phyloP scores from a whole-genome alignment of 805 yeast genomes.

The Priceomyces haplophilus region DNA sequence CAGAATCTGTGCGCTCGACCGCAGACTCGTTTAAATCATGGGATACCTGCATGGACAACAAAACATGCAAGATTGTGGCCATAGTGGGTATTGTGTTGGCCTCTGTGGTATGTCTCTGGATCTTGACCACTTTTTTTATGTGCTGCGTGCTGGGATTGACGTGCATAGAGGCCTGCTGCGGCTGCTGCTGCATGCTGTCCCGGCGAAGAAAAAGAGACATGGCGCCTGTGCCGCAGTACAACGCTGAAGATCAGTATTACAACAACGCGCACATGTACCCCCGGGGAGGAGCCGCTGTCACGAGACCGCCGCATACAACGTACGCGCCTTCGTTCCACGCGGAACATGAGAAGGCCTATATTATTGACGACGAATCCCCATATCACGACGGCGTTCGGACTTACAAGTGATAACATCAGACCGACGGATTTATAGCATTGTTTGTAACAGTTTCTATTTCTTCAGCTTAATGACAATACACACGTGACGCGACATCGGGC shows the following conservation, averaged over 20 bases:
- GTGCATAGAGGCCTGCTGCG: slow-evolving; percentile 45
- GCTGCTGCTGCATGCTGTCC: slow-evolving; percentile 42
- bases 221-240: slow-evolving; percentile 10
- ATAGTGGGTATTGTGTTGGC: slow-evolving; percentile 70
- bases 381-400: slow-evolving; percentile 3
- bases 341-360: neutral
- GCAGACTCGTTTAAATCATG: slow-evolving; percentile 60
- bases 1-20: slow-evolving; percentile 24
- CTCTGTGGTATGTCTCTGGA: slow-evolving; percentile 51
- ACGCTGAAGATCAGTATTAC: slow-evolving; percentile 36
- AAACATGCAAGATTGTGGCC: slow-evolving; percentile 70
- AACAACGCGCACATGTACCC: slow-evolving; percentile 34
- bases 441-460: neutral
- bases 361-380: slow-evolving; percentile 5
- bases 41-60: slow-evolving; percentile 80
- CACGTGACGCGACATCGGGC: no score
- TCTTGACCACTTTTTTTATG: slow-evolving; percentile 51
- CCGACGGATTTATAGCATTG: neutral
- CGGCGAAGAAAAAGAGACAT: slow-evolving; percentile 13
- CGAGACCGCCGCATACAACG: slow-evolving; percentile 7
- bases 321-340: neutral
- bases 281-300: slow-evolving; percentile 13
- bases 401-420: neutral
- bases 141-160: slow-evolving; percentile 54
- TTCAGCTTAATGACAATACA: neutral